A percentile compares a stretch with the other conserved stretches of the same genome.
These are phyloP conservation scores for Aspergillus sp. DNA, from an alignment of 2,329 filamentous ascomycete genomes.

Conservation along the genomic window DNA sequence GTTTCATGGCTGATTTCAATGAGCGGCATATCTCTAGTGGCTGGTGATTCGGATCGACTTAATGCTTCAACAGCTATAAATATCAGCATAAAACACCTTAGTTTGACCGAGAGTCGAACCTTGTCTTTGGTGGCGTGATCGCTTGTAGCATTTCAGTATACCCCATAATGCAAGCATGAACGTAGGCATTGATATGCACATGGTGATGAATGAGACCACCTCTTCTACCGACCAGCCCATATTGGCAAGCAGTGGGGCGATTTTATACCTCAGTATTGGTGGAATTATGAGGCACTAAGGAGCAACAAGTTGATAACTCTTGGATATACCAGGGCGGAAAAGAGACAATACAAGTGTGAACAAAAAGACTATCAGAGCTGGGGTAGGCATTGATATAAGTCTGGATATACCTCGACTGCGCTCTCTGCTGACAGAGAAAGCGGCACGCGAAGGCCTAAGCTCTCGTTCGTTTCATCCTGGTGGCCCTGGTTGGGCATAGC, in stretches of 20 bases:
- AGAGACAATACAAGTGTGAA: not conserved
- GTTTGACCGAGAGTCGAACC: not conserved
- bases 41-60: not conserved
- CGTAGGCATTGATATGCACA: not conserved
- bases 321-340: too few relatives aligned
- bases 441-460: not conserved
- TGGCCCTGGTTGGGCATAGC: not conserved
- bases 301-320: too few relatives aligned
- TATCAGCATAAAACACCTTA: not conserved
- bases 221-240: conserved; percentile 1
- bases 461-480: not conserved
- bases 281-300: too few relatives aligned
- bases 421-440: not conserved
- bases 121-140: not conserved
- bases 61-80: not conserved
- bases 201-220: not conserved
- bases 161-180: not conserved
- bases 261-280: too few relatives aligned
- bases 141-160: not conserved
- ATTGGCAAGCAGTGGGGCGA: not conserved
- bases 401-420: not conserved
- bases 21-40: not conserved
- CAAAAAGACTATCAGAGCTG: not conserved
- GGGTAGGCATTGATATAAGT: not conserved
- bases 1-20: not conserved